Percentiles rank a stretch among this genome's conserved stretches.
Evolutionary conservation across 139 green algal species (phyloP).

Genomic region (Nannochloris sp.): DNA sequence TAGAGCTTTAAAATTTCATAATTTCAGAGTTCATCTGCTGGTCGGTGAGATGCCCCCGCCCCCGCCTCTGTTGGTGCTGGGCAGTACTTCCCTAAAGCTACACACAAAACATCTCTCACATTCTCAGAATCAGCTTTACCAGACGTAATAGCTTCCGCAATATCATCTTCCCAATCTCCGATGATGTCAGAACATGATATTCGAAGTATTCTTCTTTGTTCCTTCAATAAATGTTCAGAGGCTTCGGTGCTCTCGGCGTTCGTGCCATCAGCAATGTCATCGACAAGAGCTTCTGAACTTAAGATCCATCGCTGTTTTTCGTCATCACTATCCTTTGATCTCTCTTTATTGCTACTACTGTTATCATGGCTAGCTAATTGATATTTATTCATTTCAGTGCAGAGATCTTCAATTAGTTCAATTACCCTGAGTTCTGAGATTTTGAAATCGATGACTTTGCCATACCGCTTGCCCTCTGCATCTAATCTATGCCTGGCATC

Average conservation of each 20-base stretch:
- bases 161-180: slow-evolving; percentile 39
- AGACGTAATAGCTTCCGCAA: slow-evolving; percentile 33
- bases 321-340: background rate
- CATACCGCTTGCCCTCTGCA: slow-evolving; percentile 69
- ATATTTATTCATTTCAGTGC: slow-evolving; percentile 47
- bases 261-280: background rate
- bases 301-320: background rate
- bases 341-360: no score
- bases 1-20: no score
- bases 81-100: background rate
- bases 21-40: background rate
- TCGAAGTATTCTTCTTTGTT: background rate
- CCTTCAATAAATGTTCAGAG: background rate
- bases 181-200: slow-evolving; percentile 4
- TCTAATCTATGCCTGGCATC: slow-evolving; percentile 77
- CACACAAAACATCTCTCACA: background rate
- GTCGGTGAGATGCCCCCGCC: background rate
- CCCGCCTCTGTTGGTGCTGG: background rate
- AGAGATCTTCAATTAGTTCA: slow-evolving; percentile 66
- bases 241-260: background rate
- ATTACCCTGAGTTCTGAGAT: slow-evolving; percentile 56
- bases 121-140: slow-evolving; percentile 2
- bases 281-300: background rate
- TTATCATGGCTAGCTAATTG: no score
- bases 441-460: slow-evolving; percentile 74